These are phyloP conservation scores for Pseudoperonospora humuli DNA, from an alignment of 352 stramenopile species.

Conservation along the genomic window DNA sequence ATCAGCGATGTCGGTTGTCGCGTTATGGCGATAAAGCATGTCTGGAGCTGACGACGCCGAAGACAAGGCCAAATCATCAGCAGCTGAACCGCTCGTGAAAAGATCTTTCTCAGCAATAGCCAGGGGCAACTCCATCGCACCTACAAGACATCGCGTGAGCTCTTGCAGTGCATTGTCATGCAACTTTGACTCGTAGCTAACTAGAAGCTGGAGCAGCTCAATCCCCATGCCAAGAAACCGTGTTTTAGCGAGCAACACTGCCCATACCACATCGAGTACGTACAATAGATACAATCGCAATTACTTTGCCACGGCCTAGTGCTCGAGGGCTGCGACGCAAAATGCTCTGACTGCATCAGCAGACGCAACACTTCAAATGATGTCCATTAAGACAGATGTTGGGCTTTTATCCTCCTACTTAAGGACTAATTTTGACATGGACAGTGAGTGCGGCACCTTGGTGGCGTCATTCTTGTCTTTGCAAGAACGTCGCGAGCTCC, in stretches of 20 bases:
- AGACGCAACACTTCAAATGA: constrained; percentile 56
- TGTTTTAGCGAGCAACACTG: constrained; percentile 47
- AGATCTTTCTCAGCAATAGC: constrained; percentile 56
- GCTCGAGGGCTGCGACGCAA: constrained; percentile 44
- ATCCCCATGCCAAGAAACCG: constrained; percentile 68
- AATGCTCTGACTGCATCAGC: constrained; percentile 64
- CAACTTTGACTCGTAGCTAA: constrained; percentile 52
- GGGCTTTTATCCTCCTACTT: no score
- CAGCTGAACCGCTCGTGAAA: constrained; percentile 9
- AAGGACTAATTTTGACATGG: no score
- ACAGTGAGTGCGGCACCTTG: constrained; percentile 20
- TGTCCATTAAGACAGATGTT: no score
- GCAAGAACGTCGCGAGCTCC: constrained; percentile 34
- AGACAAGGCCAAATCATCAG: constrained; percentile 18
- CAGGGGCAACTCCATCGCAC: constrained; percentile 38
- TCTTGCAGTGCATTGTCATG: constrained; percentile 35
- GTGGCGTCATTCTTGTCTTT: constrained; percentile 39
- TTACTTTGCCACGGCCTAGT: constrained; percentile 56
- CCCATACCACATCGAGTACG: constrained; percentile 56
- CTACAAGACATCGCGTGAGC: constrained; percentile 58
- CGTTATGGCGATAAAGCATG: constrained; percentile 17
- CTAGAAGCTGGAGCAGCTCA: constrained; percentile 57
- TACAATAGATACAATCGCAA: constrained; percentile 63
- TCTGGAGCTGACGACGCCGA: constrained; percentile 19
- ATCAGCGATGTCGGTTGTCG: background rate